Conservation (phyloP, 73 alveolate genomes). For the Paramecium sonneborni region DNA sequence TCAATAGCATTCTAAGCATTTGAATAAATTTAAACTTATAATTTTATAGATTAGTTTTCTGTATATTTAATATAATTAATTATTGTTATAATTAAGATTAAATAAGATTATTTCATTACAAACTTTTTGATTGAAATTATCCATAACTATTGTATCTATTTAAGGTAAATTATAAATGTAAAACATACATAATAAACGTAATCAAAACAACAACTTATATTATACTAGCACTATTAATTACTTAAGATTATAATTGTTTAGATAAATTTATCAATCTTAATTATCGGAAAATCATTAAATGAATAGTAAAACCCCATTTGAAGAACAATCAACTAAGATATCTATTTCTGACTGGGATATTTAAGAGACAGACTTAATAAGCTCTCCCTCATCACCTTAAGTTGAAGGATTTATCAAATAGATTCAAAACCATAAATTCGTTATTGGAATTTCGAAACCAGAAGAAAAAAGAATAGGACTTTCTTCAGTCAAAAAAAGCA, state of each 20-base stretch:
- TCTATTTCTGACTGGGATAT: neutral
- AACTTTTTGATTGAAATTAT: too few species aligned
- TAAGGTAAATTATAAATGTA: neutral
- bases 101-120: too few species aligned
- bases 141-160: too few species aligned
- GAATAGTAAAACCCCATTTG: neutral
- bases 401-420: neutral
- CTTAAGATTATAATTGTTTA: neutral
- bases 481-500: neutral
- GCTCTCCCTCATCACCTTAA: neutral
- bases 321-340: neutral
- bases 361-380: neutral
- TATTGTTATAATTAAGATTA: too few species aligned
- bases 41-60: neutral
- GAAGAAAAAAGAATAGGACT: neutral
- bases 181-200: neutral
- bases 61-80: too few species aligned
- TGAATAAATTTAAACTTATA: neutral
- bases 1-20: neutral
- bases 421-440: neutral
- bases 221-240: neutral
- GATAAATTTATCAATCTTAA: neutral
- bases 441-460: neutral
- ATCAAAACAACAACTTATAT: neutral
- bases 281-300: neutral